Conservation (phyloP, 768 basidiomycete species). For the Amanita inopinata region DNA sequence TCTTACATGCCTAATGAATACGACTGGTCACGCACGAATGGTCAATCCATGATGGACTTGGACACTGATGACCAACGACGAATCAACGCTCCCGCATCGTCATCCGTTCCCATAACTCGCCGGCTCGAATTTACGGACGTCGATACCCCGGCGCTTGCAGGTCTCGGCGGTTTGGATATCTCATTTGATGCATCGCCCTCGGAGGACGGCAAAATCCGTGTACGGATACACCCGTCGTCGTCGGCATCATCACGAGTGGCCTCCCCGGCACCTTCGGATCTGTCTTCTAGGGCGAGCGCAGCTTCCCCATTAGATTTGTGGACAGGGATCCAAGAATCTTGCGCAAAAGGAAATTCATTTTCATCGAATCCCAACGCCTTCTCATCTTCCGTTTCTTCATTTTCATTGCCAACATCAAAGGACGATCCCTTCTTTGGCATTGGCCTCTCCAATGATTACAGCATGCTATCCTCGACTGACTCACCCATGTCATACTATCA, state of each 20-base stretch:
- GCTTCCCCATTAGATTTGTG: constrained; percentile 19
- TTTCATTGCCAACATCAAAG: constrained; percentile 24
- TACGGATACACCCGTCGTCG: constrained; percentile 57
- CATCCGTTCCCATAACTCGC: constrained; percentile 25
- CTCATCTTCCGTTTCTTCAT: constrained; percentile 28
- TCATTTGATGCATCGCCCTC: constrained; percentile 60
- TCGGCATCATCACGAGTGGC: constrained; percentile 32
- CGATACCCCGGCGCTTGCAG: constrained; percentile 35
- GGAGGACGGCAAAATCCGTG: constrained; percentile 64
- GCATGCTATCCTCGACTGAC: constrained; percentile 25
- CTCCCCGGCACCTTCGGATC: constrained; percentile 19
- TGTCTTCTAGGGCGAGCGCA: constrained; percentile 14
- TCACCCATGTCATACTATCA: constrained; percentile 27
- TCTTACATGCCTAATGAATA: constrained; percentile 41
- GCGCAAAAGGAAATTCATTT: constrained; percentile 9
- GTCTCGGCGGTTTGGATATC: constrained; percentile 54
- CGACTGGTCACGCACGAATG: constrained; percentile 39
- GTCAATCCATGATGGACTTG: constrained; percentile 36
- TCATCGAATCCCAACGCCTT: constrained; percentile 19
- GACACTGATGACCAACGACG: constrained; percentile 28
- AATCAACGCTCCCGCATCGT: constrained; percentile 22
- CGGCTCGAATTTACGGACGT: constrained; percentile 53
- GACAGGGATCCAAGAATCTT: constrained; percentile 11
- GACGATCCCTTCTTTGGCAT: constrained; percentile 55
- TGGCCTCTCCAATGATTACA: constrained; percentile 29